Base-by-base conservation (phyloP, 2,329 filamentous ascomycete genomes). In the Drechslerella stenobrocha region DNA sequence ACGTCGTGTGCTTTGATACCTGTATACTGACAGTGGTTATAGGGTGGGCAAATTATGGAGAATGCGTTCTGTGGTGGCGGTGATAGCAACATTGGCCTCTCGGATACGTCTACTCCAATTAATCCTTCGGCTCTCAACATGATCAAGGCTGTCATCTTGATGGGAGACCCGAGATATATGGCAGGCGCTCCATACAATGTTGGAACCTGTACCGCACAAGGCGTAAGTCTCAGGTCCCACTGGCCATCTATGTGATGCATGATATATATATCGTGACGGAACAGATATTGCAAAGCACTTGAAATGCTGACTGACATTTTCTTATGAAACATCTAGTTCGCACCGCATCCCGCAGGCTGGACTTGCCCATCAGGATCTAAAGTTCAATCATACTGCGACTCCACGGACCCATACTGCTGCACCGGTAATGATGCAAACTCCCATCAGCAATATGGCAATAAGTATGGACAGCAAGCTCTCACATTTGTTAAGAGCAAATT, bases 91-190 rank as follows among this genome's bases (percentile, higher is more conserved):
- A 73, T 76, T 40, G 80, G 80, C 59, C 75, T 81, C 51, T 73
- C 75, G 20, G 79, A 78, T 50, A 79, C 80, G 4, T 78, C 79
- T 0, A 74, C 76, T 7, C 75, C 76, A 34, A 75, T 81, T 37
- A 75, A 77, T 6, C 77, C 79, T 2, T 77, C 77, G 3, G 82
- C 82, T 2, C 75, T 84, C 5, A 76, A 75, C 2, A 80, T 80
- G 73, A 81, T 87, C 71, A 85, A 84, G 75, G 85, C 82, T 0
- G 83, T 81, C 11, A 85, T 87, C 70, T 82, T 86, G 74, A 82
- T 86, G 80, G 85, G 84, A 4, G 81, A 85, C 72, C 85, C 85
- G 2, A 79, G 83, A 61, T 82, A 82, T 71, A 77, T 79, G 5
- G 74, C 76, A 3, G 83, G 83, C 1, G 76, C 83, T 22, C 75